A percentile compares a stretch with the other conserved stretches of the same genome.
Evolutionary conservation across 768 basidiomycete genomes (phyloP).

Genomic region (Dentipellis sp.): DNA sequence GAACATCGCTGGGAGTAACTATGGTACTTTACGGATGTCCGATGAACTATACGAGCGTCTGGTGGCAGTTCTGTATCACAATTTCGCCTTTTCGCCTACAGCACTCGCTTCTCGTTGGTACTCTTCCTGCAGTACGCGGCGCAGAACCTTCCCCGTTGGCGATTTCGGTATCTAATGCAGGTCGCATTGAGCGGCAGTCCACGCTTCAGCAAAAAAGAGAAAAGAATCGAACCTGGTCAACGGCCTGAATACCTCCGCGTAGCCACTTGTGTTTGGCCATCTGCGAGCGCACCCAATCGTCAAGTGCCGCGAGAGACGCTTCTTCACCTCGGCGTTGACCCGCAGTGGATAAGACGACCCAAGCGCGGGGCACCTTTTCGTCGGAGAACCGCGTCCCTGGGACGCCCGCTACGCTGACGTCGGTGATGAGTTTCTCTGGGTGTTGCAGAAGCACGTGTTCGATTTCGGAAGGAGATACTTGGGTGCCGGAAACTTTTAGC

Average conservation of each 20-base stretch:
- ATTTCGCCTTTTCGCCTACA: not conserved
- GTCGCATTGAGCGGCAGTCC: not conserved
- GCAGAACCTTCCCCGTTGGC: conserved; percentile 64
- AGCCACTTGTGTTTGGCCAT: conserved; percentile 74
- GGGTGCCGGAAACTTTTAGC: conserved; percentile 69
- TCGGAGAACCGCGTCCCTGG: conserved; percentile 60
- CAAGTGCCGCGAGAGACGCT: conserved; percentile 33
- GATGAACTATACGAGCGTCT: not conserved
- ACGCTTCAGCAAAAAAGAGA: not conserved
- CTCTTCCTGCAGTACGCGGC: conserved; percentile 51
- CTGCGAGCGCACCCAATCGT: conserved; percentile 51
- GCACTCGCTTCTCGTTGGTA: not conserved
- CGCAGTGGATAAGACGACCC: conserved; percentile 55
- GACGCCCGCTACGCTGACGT: conserved; percentile 68
- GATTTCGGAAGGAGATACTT: conserved; percentile 76
- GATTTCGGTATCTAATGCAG: conserved; percentile 56
- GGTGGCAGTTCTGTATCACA: not conserved
- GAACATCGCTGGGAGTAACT: too few species aligned
- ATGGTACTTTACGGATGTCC: too few species aligned
- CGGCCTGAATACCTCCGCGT: conserved; percentile 59
- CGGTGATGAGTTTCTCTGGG: conserved; percentile 50
- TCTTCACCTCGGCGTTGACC: conserved; percentile 43
- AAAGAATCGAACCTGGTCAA: conserved; percentile 45
- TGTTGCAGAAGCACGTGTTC: conserved; percentile 57
- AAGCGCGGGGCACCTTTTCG: conserved; percentile 70